phyloP scores from a whole-genome alignment of 2,329 filamentous ascomycete genomes.

The Cladophialophora chaetospira region DNA sequence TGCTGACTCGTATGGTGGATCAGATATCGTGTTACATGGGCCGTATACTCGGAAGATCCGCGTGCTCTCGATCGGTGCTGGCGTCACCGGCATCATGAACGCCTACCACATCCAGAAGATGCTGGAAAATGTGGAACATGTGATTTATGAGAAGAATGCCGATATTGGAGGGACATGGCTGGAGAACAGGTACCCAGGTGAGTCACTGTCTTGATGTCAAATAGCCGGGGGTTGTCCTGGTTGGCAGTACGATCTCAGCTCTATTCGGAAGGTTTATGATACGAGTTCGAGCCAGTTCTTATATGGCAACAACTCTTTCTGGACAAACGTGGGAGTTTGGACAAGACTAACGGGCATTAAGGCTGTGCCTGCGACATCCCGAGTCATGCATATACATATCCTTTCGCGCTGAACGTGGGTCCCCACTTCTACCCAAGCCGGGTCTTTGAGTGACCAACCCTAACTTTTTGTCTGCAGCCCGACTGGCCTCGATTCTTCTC shows the following conservation, averaged over 20 bases:
- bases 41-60: conserved; percentile 44
- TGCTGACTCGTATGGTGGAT: conserved; percentile 2
- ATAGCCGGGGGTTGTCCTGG: too few relatives aligned
- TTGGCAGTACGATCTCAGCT: too few relatives aligned
- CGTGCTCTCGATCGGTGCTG: conserved; percentile 53
- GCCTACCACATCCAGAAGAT: conserved; percentile 54
- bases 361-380: conserved; percentile 51
- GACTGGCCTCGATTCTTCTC: conserved; percentile 54
- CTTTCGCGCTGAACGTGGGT: conserved; percentile 45
- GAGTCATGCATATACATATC: conserved; percentile 48
- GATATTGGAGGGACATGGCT: conserved; percentile 41
- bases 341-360: conserved; percentile 42
- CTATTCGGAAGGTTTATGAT: too few relatives aligned
- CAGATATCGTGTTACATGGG: conserved; percentile 32
- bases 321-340: too few relatives aligned
- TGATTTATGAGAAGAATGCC: conserved; percentile 37
- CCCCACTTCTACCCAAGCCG: background rate
- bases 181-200: conserved; percentile 45
- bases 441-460: conserved; percentile 37
- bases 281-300: too few relatives aligned
- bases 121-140: conserved; percentile 33
- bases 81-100: conserved; percentile 61
- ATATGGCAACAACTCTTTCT: too few relatives aligned
- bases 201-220: conserved; percentile 34
- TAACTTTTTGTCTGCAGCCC: conserved; percentile 45